A percentile compares a stretch with the other conserved stretches of the same genome.
phyloP scores from a whole-genome alignment of 2,329 filamentous ascomycete species.

The Drechslerella dactyloides region DNA sequence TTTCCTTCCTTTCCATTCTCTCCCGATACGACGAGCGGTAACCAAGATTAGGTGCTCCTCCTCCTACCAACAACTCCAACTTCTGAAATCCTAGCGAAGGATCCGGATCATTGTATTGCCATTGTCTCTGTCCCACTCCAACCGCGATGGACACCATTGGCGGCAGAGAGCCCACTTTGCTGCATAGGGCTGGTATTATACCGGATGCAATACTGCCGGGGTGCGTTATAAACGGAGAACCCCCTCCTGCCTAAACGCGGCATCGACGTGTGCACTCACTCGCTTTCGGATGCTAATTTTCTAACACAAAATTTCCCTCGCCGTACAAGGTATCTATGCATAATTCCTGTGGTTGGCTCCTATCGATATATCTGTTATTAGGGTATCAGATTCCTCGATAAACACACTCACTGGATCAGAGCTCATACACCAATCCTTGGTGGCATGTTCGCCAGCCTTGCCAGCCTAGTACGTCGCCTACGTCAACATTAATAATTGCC shows the following conservation, averaged over 20 bases:
- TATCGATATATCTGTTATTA: not conserved
- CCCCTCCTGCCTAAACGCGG: conserved; percentile 20
- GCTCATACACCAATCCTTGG: too few species aligned
- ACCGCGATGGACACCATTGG: not conserved
- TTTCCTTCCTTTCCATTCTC: too few species aligned
- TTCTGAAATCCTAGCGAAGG: too few species aligned
- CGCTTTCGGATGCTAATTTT: not conserved
- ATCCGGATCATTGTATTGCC: too few species aligned
- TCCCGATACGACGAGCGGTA: too few species aligned
- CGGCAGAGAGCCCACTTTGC: conserved; percentile 18
- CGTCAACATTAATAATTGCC: too few species aligned
- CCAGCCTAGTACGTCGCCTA: too few species aligned
- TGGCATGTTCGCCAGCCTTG: too few species aligned
- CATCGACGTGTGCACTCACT: not conserved
- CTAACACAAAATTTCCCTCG: conserved; percentile 7
- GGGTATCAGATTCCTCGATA: not conserved
- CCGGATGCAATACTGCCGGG: not conserved
- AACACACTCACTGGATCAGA: not conserved
- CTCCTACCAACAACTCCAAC: too few species aligned
- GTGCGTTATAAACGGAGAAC: not conserved
- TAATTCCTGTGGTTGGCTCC: not conserved
- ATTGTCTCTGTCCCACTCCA: not conserved
- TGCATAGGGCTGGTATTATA: conserved; percentile 44
- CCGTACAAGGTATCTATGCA: not conserved
- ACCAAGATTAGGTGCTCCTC: too few species aligned